Evolutionary conservation across 805 yeast species (phyloP), one percentile per base, ranked within the genome.

Genomic region (Kluyveromyces aestuarii): DNA sequence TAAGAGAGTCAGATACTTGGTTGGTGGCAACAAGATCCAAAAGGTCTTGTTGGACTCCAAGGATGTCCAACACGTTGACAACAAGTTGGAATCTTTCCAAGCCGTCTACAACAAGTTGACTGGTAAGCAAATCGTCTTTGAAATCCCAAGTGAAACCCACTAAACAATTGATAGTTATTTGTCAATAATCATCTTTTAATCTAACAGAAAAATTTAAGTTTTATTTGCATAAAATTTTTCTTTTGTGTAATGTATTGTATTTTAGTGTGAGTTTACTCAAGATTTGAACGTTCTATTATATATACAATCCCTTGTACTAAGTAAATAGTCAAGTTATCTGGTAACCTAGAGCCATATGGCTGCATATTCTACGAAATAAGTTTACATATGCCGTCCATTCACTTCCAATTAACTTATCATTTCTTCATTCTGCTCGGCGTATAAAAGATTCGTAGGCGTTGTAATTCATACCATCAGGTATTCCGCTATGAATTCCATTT

Each of bases 1-100:
- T 76, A 93, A 93, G 89, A 89, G 99, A 81, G 91, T 87, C 72
- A 89, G 96, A 84, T 90, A 87, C 87, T 82, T 88, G 73, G 95
- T 88, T 68, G 98, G 98, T 77, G 99, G 99, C 77, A 81, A 84
- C 87, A 91, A 87, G 81, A 83, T 91, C 77, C 95, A 91, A 79
- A 93, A 93, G 82, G 91, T 91, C 62, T 83, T 88, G 76, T 85
- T 91, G 72, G 96, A 90, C 83, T 86, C 96, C 72, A 93, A 93
- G 86, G 97, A 91, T 75, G 85, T 95, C 64, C 83, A 89, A 68
- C 81, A 88, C 71, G 90, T 93, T 70, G 98, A 91, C 79, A 88
- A 93, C 89, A 93, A 93, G 82, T 85, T 91, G 74, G 98, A 91
- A 76, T 88, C 98, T 64, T 93, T 91, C 96, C 96, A 91, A 82